Conservation (phyloP, 805 yeast genomes). For the Candida silvatica region DNA sequence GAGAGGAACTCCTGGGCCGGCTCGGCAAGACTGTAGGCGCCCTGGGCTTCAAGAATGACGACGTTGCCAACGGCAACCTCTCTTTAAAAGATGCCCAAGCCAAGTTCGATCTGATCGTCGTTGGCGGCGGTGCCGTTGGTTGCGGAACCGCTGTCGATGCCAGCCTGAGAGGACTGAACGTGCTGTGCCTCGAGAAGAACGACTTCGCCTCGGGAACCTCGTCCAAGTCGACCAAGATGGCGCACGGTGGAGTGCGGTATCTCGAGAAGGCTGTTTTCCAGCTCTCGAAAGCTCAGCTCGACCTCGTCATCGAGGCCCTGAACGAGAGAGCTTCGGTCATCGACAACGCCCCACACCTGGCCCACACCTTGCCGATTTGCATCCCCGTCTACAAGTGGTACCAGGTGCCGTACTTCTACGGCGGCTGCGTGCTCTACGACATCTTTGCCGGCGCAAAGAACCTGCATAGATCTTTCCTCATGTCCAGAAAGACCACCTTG, state of each 20-base stretch:
- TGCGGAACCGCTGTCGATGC: constrained; percentile 93
- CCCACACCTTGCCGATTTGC: constrained; percentile 81
- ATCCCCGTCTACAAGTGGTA: constrained; percentile 95
- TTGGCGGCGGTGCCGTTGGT: constrained; percentile 98
- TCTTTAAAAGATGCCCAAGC: constrained; percentile 28
- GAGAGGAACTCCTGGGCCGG: constrained; percentile 42
- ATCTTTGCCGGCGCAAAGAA: constrained; percentile 86
- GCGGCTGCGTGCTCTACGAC: constrained; percentile 88
- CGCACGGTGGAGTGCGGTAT: constrained; percentile 96
- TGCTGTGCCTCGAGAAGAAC: constrained; percentile 74
- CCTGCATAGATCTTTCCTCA: constrained; percentile 66
- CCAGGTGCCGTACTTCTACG: constrained; percentile 92
- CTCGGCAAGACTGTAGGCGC: constrained; percentile 23
- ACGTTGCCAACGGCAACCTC: constrained; percentile 5
- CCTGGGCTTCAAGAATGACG: constrained; percentile 4
- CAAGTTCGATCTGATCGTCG: constrained; percentile 71
- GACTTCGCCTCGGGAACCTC: constrained; percentile 93
- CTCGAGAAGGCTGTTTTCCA: constrained; percentile 92
- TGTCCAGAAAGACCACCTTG: constrained; percentile 56
- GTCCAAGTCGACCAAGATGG: constrained; percentile 91
- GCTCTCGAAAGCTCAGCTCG: constrained; percentile 81
- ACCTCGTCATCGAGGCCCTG: constrained; percentile 81
- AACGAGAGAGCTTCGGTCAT: constrained; percentile 81
- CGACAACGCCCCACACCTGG: constrained; percentile 87
- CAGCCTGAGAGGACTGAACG: constrained; percentile 81